phyloP scores from a whole-genome alignment of 2,329 filamentous ascomycete species.

The Cryoendolithus antarcticus region DNA sequence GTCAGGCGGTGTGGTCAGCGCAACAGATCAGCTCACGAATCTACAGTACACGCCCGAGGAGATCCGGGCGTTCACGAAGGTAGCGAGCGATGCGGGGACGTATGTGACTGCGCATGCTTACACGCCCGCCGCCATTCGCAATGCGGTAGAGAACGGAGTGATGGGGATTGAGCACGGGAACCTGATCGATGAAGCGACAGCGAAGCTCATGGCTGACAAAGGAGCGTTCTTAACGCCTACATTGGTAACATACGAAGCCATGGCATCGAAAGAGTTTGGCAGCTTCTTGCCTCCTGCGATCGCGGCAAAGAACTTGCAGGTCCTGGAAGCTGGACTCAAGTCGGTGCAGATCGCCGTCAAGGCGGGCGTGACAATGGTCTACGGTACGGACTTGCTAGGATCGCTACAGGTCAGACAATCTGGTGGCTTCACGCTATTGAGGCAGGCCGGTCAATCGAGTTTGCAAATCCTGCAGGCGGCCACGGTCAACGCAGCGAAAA shows the following conservation, averaged over 20 bases:
- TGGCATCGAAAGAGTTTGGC: conserved; percentile 33
- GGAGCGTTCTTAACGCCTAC: conserved; percentile 42
- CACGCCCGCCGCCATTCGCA: conserved; percentile 41
- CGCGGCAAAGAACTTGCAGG: conserved; percentile 38
- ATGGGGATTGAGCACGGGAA: conserved; percentile 49
- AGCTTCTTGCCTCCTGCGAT: conserved; percentile 34
- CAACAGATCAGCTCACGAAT: conserved; percentile 41
- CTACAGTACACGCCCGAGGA: conserved; percentile 47
- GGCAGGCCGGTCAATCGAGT: conserved; percentile 29
- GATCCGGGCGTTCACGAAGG: conserved; percentile 41
- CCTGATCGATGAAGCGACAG: conserved; percentile 46
- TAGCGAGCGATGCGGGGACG: conserved; percentile 37
- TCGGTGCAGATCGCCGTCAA: conserved; percentile 38
- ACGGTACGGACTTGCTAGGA: conserved; percentile 43
- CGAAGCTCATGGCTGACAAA: conserved; percentile 38
- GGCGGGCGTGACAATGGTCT: conserved; percentile 44
- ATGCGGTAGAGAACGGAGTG: conserved; percentile 43
- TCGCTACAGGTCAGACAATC: conserved; percentile 38
- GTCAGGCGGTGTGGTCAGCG: conserved; percentile 44
- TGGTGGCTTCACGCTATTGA: conserved; percentile 36
- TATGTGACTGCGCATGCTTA: conserved; percentile 49
- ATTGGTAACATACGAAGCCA: conserved; percentile 39
- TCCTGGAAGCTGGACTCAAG: conserved; percentile 35
- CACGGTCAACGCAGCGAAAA: conserved; percentile 40
- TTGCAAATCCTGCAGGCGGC: conserved; percentile 38